These are phyloP conservation scores for Oropetium thomaeum DNA, from an alignment of 176 grass and related monocot species.

Conservation along the genomic window DNA sequence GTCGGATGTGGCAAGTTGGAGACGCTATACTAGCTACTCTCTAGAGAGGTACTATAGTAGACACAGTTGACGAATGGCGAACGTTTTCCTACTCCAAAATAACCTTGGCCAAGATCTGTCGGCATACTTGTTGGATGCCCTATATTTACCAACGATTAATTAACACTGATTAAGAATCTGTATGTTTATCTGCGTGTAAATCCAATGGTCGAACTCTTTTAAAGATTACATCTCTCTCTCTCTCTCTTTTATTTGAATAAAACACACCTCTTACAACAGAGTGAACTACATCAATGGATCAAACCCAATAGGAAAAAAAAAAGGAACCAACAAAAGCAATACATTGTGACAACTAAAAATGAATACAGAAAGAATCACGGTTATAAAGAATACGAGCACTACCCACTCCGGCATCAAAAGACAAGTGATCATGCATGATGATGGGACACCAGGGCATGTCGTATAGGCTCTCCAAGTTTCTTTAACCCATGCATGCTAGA, in stretches of 20 bases:
- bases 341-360: background rate
- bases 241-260: background rate
- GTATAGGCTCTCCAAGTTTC: background rate
- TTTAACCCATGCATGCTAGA: background rate
- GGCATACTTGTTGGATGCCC: too few relatives aligned
- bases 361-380: background rate
- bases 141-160: background rate
- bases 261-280: background rate
- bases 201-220: background rate
- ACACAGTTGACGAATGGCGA: too few relatives aligned
- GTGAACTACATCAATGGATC: background rate
- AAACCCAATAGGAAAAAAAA: background rate
- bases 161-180: background rate
- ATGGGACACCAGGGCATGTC: background rate
- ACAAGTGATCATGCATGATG: background rate
- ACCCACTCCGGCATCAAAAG: background rate
- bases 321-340: background rate
- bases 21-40: too few relatives aligned
- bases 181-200: background rate
- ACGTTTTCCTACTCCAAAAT: too few relatives aligned
- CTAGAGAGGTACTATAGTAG: too few relatives aligned
- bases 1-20: too few relatives aligned
- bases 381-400: background rate
- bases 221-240: background rate
- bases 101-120: too few relatives aligned